These are phyloP conservation scores for Ocimum tenuiflorum DNA, from an alignment of 257 asterid genomes.

Conservation along the genomic window DNA sequence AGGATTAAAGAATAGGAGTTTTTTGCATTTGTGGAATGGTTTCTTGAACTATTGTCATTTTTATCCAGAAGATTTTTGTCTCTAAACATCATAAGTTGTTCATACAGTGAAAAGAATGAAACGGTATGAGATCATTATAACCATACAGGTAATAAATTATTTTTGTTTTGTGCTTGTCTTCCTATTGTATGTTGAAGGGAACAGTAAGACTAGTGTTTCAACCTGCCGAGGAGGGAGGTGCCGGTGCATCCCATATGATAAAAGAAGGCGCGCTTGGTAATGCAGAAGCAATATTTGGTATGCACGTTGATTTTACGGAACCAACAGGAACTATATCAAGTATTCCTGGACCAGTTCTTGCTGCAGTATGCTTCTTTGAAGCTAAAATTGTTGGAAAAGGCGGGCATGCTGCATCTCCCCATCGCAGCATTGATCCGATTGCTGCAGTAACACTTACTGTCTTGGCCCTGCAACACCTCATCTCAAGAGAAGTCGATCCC, in stretches of 20 bases:
- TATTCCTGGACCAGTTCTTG: constrained; percentile 52
- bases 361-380: constrained; percentile 55
- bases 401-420: constrained; percentile 78
- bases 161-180: not conserved
- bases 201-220: constrained; percentile 79
- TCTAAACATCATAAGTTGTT: not conserved
- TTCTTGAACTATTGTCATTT: not conserved
- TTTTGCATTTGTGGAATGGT: not conserved
- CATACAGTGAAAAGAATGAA: not conserved
- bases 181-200: constrained; percentile 43
- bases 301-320: constrained; percentile 46
- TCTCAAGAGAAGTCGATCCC: constrained; percentile 74
- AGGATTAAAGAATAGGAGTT: not conserved
- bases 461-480: constrained; percentile 69
- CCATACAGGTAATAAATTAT: not conserved
- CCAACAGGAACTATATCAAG: constrained; percentile 63
- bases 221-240: constrained; percentile 98
- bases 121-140: not conserved
- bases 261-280: constrained; percentile 77
- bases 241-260: constrained; percentile 72
- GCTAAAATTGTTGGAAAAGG: constrained; percentile 71
- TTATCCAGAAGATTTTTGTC: not conserved
- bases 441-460: constrained; percentile 59
- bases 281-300: constrained; percentile 70
- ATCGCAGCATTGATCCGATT: constrained; percentile 51